These are phyloP conservation scores for Colletotrichum sp. DNA, from an alignment of 2,329 filamentous ascomycete species.

Conservation along the genomic window DNA sequence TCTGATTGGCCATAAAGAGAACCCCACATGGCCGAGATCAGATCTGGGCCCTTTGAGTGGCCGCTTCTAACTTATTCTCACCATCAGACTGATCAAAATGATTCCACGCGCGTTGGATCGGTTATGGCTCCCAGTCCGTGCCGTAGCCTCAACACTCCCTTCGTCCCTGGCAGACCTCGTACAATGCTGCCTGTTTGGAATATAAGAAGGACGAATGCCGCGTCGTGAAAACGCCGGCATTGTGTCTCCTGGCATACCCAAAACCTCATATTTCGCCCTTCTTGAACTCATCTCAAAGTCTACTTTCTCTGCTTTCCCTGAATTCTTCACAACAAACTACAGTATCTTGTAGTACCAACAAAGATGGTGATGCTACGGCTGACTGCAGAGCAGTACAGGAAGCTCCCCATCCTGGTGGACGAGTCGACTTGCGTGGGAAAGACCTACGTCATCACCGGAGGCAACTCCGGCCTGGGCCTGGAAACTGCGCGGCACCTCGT, in stretches of 20 bases:
- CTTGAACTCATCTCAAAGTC: not conserved
- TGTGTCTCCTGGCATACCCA: not conserved
- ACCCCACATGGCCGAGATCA: not conserved
- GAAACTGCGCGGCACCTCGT: conserved; percentile 38
- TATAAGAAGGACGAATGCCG: not conserved
- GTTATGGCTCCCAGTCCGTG: not conserved
- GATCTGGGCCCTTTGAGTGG: not conserved
- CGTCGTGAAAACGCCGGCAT: not conserved
- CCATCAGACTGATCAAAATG: not conserved
- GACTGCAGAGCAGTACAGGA: conserved; percentile 5
- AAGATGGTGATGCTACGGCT: conserved; percentile 11
- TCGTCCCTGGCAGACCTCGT: not conserved
- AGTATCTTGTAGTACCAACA: not conserved
- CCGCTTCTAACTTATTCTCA: not conserved
- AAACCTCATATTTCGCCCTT: not conserved
- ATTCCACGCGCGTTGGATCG: not conserved
- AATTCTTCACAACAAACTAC: no score
- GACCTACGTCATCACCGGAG: conserved; percentile 36
- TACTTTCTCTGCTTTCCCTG: not conserved
- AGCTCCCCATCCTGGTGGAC: conserved; percentile 9
- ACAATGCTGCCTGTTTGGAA: not conserved
- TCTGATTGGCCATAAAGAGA: not conserved
- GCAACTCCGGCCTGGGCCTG: conserved; percentile 38
- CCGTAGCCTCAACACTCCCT: not conserved
- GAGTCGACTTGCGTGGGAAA: not conserved